Evolutionary conservation across 805 yeast genomes (phyloP).

Genomic region (Cyberlindnera suaveolens): DNA sequence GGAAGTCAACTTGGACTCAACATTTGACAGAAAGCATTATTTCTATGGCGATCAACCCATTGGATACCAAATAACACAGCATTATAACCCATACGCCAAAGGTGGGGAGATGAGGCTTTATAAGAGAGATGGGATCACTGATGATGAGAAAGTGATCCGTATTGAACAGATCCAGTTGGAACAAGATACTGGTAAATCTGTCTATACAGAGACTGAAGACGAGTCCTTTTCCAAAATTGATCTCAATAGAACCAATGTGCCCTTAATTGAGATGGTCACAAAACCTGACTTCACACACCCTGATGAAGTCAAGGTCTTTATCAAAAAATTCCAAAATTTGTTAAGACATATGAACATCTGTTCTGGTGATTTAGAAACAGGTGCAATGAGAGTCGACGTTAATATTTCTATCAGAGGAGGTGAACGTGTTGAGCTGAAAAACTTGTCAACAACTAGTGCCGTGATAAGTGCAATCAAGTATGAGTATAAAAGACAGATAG

Average conservation of each 20-base stretch:
- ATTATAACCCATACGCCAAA: conserved; percentile 68
- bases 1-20: conserved; percentile 45
- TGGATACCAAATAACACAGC: conserved; percentile 95
- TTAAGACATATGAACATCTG: conserved; percentile 68
- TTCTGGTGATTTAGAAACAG: conserved; percentile 87
- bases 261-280: conserved; percentile 87
- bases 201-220: conserved; percentile 36
- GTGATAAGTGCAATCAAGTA: conserved; percentile 66
- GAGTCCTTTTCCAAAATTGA: conserved; percentile 49
- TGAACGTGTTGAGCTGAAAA: conserved; percentile 81
- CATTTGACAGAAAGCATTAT: conserved; percentile 92
- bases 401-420: conserved; percentile 75
- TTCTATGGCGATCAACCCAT: conserved; percentile 95
- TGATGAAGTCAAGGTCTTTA: conserved; percentile 67
- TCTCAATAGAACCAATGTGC: conserved; percentile 77
- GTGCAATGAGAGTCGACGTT: conserved; percentile 93
- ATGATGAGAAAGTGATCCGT: conserved; percentile 39
- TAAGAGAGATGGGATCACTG: conserved; percentile 48
- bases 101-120: conserved; percentile 52
- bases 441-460: conserved; percentile 78
- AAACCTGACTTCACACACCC: conserved; percentile 73
- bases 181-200: conserved; percentile 88
- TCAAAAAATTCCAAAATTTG: conserved; percentile 71
- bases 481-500: conserved; percentile 69
- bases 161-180: conserved; percentile 85